Evolutionary conservation across 805 yeast genomes (phyloP).

Genomic region (Lachancea quebecensis): DNA sequence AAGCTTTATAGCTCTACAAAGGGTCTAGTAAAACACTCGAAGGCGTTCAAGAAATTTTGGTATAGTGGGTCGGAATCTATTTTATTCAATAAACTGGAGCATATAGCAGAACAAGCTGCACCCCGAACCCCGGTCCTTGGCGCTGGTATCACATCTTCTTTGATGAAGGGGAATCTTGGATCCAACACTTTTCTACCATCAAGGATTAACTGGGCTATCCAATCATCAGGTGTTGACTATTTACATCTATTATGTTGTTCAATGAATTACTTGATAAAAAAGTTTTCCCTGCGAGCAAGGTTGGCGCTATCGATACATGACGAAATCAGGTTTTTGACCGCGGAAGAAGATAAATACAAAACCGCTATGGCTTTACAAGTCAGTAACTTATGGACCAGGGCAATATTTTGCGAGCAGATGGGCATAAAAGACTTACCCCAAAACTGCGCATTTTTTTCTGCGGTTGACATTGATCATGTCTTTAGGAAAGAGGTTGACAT

Average conservation of each 20-base stretch:
- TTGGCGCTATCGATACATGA: slow-evolving; percentile 88
- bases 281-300: slow-evolving; percentile 65
- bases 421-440: slow-evolving; percentile 90
- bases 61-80: slow-evolving; percentile 92
- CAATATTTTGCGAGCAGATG: slow-evolving; percentile 86
- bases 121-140: slow-evolving; percentile 91
- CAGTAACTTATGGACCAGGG: slow-evolving; percentile 91
- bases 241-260: slow-evolving; percentile 76
- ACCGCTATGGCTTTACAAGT: slow-evolving; percentile 82
- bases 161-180: slow-evolving; percentile 58
- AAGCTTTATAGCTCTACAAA: slow-evolving; percentile 75
- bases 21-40: slow-evolving; percentile 45
- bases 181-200: slow-evolving; percentile 72
- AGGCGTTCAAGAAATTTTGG: slow-evolving; percentile 40
- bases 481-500: slow-evolving; percentile 88
- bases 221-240: slow-evolving; percentile 96
- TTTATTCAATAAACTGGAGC: slow-evolving; percentile 81
- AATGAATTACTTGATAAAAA: slow-evolving; percentile 72
- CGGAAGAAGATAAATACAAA: slow-evolving; percentile 64
- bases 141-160: slow-evolving; percentile 85
- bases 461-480: slow-evolving; percentile 83
- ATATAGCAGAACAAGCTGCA: slow-evolving; percentile 69
- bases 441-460: slow-evolving; percentile 91
- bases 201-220: slow-evolving; percentile 95
- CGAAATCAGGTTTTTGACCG: slow-evolving; percentile 77